Percentiles rank a stretch among this genome's conserved stretches.
phyloP scores from a whole-genome alignment of 1,284 basidiomycete species.

The Malassezia restricta region DNA sequence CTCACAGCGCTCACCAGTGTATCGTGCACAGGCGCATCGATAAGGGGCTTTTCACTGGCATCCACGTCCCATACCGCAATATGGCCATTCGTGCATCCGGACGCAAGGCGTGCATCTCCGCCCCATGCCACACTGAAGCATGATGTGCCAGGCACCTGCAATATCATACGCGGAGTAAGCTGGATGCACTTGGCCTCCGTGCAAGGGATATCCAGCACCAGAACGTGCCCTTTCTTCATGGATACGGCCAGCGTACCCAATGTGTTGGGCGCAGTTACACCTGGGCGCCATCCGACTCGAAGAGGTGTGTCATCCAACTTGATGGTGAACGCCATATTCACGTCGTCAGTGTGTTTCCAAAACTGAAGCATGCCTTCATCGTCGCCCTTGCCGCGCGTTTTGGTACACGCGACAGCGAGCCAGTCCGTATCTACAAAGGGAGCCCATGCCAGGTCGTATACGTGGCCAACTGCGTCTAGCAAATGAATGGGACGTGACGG shows the following conservation, averaged over 20 bases:
- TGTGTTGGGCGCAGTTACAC: neutral
- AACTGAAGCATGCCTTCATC: neutral
- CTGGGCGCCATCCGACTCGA: constrained; percentile 3
- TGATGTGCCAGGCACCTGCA: neutral
- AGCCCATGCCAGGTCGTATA: constrained; percentile 13
- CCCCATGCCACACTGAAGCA: constrained; percentile 6
- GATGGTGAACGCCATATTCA: neutral
- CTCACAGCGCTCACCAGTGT: constrained; percentile 7
- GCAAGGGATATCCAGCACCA: neutral
- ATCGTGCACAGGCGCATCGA: constrained; percentile 10
- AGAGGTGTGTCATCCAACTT: neutral
- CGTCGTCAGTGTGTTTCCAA: neutral
- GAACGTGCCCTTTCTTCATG: constrained; percentile 4
- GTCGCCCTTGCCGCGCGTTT: neutral
- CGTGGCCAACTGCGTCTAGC: constrained; percentile 9
- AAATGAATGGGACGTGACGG: neutral
- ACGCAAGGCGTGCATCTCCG: constrained; percentile 4
- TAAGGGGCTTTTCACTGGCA: neutral
- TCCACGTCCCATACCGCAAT: constrained; percentile 7
- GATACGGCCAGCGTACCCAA: constrained; percentile 2
- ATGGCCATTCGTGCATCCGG: constrained; percentile 1
- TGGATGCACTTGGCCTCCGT: neutral
- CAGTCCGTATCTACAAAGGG: constrained; percentile 1
- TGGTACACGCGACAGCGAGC: constrained; percentile 2
- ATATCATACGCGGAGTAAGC: neutral